Conservation (phyloP, 2,329 filamentous ascomycete genomes). For the Curvularia lunata region DNA sequence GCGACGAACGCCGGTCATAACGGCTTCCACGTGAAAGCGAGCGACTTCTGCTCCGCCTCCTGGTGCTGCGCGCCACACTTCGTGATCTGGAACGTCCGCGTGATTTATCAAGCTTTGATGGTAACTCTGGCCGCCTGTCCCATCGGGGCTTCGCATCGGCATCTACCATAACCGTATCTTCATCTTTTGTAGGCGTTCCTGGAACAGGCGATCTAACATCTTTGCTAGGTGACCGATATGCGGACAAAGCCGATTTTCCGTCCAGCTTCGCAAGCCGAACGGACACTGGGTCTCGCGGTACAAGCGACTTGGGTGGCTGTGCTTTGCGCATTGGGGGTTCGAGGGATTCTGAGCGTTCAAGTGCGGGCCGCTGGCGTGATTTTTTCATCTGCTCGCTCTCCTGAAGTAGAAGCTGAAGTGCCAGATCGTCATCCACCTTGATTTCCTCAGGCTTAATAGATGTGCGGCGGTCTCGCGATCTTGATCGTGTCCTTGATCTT, state of each 20-base stretch:
- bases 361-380: conserved; percentile 43
- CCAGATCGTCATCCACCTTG: conserved; percentile 49
- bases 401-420: conserved; percentile 43
- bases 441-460: conserved; percentile 42
- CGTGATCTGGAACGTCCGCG: conserved; percentile 41
- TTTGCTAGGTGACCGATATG: conserved; percentile 35
- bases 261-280: conserved; percentile 41
- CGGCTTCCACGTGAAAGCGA: conserved; percentile 45
- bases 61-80: conserved; percentile 35
- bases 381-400: conserved; percentile 50
- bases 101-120: conserved; percentile 30
- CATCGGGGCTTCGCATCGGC: conserved; percentile 33
- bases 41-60: conserved; percentile 39
- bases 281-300: conserved; percentile 43
- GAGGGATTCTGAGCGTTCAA: conserved; percentile 49
- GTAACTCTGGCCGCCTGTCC: conserved; percentile 34
- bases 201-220: conserved; percentile 16
- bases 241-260: conserved; percentile 35
- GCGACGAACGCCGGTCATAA: conserved; percentile 35
- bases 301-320: conserved; percentile 45
- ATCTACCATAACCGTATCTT: conserved; percentile 39
- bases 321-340: conserved; percentile 49
- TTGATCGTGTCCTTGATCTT: conserved; percentile 25
- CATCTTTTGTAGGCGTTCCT: conserved; percentile 28
- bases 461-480: conserved; percentile 33